Conservation (phyloP, 805 yeast species). For the Metschnikowia lochheadii region DNA sequence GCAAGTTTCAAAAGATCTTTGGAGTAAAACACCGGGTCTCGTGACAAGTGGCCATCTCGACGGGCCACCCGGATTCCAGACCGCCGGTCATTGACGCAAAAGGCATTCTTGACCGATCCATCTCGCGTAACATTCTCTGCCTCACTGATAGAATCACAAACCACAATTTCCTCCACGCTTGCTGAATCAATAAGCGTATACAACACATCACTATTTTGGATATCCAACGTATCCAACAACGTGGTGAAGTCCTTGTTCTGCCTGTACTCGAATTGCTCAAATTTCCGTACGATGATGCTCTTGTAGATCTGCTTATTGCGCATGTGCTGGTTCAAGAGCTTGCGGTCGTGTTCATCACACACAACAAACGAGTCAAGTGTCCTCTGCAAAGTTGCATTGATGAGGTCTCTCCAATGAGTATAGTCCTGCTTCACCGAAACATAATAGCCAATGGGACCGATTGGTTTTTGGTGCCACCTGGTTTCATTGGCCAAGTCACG, state of each 20-base stretch:
- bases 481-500: conserved; percentile 28
- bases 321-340: conserved; percentile 29
- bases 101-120: conserved; percentile 38
- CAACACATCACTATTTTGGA: conserved; percentile 51
- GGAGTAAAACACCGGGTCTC: conserved; percentile 51
- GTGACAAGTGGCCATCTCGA: conserved; percentile 41
- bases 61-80: conserved; percentile 44
- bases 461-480: conserved; percentile 45
- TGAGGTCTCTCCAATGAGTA: conserved; percentile 52
- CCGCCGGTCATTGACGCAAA: conserved; percentile 30
- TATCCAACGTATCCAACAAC: conserved; percentile 56
- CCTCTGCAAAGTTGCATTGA: conserved; percentile 53
- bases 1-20: conserved; percentile 29
- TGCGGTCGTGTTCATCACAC: conserved; percentile 55
- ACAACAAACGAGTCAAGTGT: conserved; percentile 66
- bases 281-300: conserved; percentile 47
- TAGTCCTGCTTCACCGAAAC: conserved; percentile 54
- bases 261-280: conserved; percentile 56
- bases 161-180: conserved; percentile 53
- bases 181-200: conserved; percentile 62
- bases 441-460: conserved; percentile 76
- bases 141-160: conserved; percentile 47
- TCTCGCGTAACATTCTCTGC: conserved; percentile 42
- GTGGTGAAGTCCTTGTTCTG: conserved; percentile 24
- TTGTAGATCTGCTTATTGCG: conserved; percentile 28